Percentiles rank a stretch among this genome's conserved stretches.
These are phyloP conservation scores for Earliella scabrosa DNA, from an alignment of 1,284 basidiomycete species.

Conservation along the genomic window DNA sequence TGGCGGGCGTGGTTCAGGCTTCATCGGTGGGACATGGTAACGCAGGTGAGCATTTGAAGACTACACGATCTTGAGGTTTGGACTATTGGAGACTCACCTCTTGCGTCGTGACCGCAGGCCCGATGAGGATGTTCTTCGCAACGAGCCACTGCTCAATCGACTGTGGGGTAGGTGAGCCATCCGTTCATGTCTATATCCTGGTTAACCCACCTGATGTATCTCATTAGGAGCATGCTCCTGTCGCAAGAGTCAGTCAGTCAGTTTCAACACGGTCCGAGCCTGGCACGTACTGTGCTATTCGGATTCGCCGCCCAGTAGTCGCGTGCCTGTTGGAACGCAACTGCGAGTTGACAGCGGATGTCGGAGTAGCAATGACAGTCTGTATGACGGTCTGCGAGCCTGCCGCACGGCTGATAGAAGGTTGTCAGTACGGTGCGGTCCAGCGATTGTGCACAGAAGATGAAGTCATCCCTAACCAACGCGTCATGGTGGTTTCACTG, in stretches of 20 bases:
- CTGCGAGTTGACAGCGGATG: conserved; percentile 13
- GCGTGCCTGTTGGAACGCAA: conserved; percentile 12
- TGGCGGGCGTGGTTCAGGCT: background rate
- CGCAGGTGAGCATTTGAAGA: background rate
- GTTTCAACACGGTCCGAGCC: too few relatives aligned
- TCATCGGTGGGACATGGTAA: background rate
- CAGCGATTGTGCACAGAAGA: too few relatives aligned
- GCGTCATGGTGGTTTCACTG: too few relatives aligned
- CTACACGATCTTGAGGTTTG: too few relatives aligned
- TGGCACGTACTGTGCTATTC: background rate
- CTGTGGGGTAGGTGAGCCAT: background rate
- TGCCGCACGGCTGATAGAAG: background rate
- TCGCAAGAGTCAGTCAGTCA: background rate
- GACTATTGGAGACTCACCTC: conserved; percentile 1
- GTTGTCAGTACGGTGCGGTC: too few relatives aligned
- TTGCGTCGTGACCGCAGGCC: background rate
- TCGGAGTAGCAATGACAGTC: conserved; percentile 13
- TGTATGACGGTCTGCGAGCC: conserved; percentile 3
- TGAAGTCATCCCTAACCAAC: too few relatives aligned
- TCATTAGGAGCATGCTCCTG: conserved; percentile 9
- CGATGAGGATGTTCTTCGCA: conserved; percentile 1
- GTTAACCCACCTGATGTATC: conserved; percentile 5
- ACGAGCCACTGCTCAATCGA: conserved; percentile 10
- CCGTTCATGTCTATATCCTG: fast-evolving
- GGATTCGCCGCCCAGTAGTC: conserved; percentile 14